phyloP scores from a whole-genome alignment of 495 filamentous ascomycete genomes.

The Bacidia gigantensis region DNA sequence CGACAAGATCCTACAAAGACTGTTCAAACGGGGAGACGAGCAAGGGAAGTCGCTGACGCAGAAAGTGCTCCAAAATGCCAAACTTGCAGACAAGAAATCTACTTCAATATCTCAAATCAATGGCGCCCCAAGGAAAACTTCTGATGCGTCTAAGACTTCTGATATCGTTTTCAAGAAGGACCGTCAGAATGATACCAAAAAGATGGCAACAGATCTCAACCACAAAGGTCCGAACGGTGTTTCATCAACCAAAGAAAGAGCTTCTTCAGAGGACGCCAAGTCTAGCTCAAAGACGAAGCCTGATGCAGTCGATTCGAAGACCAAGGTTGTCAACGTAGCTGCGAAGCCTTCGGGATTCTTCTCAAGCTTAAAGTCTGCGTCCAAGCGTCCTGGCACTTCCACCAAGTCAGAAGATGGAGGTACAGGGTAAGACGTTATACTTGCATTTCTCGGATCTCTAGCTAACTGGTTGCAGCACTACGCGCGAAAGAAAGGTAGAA shows the following conservation, averaged over 20 bases:
- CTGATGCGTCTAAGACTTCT: conserved; percentile 30
- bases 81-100: conserved; percentile 29
- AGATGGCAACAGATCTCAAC: background rate
- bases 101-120: conserved; percentile 13
- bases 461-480: conserved; percentile 17
- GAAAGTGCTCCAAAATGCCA: conserved; percentile 43
- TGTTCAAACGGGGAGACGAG: conserved; percentile 52
- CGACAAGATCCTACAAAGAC: conserved; percentile 44
- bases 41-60: conserved; percentile 44
- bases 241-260: conserved; percentile 1
- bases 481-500: conserved; percentile 29
- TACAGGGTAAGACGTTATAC: conserved; percentile 13
- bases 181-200: conserved; percentile 2
- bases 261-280: conserved; percentile 21
- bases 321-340: conserved; percentile 35
- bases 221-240: conserved; percentile 9
- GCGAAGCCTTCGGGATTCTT: conserved; percentile 47
- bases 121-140: conserved; percentile 27
- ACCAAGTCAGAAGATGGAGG: conserved; percentile 18
- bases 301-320: conserved; percentile 25
- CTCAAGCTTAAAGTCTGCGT: conserved; percentile 42
- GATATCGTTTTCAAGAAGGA: conserved; percentile 22
- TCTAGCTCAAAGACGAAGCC: conserved; percentile 8
- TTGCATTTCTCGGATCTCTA: conserved; percentile 9
- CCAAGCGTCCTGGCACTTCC: conserved; percentile 46